Percentiles rank a stretch among this genome's conserved stretches.
Conservation (phyloP, 305 asterid genomes). For the Fraxinus platypoda region DNA sequence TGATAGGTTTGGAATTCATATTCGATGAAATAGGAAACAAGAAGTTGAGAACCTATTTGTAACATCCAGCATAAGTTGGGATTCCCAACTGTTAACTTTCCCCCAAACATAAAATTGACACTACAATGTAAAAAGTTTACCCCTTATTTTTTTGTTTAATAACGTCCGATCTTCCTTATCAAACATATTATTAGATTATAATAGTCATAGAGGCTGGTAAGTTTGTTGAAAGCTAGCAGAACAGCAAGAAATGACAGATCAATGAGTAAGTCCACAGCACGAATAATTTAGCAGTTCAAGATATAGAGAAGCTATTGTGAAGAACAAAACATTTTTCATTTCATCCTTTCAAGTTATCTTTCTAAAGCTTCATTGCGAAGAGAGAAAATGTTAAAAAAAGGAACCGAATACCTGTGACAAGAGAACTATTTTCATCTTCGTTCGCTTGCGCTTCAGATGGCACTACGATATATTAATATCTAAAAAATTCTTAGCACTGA, state of each 20-base stretch:
- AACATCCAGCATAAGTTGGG: neutral
- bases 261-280: neutral
- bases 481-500: conserved; percentile 16
- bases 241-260: neutral
- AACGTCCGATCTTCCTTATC: neutral
- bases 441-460: conserved; percentile 24
- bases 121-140: neutral
- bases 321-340: neutral
- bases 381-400: neutral
- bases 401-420: conserved; percentile 21
- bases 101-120: neutral
- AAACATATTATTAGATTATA: neutral
- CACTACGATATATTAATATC: conserved; percentile 20
- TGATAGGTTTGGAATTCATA: neutral
- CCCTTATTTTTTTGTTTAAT: neutral
- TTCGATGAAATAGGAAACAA: neutral
- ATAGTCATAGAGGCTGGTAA: neutral
- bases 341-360: neutral
- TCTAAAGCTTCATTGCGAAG: neutral
- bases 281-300: neutral
- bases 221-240: neutral
- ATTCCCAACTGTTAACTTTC: neutral
- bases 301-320: neutral
- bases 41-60: neutral
- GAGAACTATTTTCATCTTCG: conserved; percentile 19